phyloP scores from a whole-genome alignment of 2,329 filamentous ascomycete genomes.

The Helotiales sp. region DNA sequence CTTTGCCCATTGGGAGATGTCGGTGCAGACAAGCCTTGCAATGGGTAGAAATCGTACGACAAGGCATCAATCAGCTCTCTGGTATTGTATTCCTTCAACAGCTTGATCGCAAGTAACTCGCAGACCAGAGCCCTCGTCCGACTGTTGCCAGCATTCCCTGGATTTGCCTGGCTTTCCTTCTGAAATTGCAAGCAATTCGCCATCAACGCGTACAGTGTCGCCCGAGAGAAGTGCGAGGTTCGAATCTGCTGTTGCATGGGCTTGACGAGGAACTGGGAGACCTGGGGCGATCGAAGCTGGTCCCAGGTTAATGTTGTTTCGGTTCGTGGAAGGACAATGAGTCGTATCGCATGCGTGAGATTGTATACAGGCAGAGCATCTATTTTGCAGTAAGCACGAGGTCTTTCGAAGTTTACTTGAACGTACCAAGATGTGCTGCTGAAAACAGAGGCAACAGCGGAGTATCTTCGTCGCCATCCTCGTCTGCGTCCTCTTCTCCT shows the following conservation, averaged over 20 bases:
- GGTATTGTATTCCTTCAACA: conserved; percentile 86
- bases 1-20: conserved; percentile 39
- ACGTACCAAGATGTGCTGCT: conserved; percentile 69
- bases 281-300: conserved; percentile 90
- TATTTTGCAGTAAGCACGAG: conserved; percentile 37
- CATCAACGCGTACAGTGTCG: conserved; percentile 85
- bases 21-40: conserved; percentile 71
- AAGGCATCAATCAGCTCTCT: conserved; percentile 90
- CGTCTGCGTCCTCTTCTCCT: conserved; percentile 40
- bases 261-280: conserved; percentile 94
- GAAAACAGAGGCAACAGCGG: conserved; percentile 77
- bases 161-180: conserved; percentile 81
- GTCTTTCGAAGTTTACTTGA: not conserved
- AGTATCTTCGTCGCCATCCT: conserved; percentile 41
- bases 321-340: conserved; percentile 79
- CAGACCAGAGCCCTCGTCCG: conserved; percentile 85
- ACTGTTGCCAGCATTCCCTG: conserved; percentile 81
- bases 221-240: conserved; percentile 78
- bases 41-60: conserved; percentile 91
- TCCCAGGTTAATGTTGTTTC: conserved; percentile 95
- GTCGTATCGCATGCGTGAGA: conserved; percentile 85
- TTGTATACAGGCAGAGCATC: conserved; percentile 87
- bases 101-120: conserved; percentile 84
- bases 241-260: conserved; percentile 91
- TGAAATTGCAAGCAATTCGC: conserved; percentile 92